phyloP scores from a whole-genome alignment of 139 green algal species.

The Coelastrella sp. region DNA sequence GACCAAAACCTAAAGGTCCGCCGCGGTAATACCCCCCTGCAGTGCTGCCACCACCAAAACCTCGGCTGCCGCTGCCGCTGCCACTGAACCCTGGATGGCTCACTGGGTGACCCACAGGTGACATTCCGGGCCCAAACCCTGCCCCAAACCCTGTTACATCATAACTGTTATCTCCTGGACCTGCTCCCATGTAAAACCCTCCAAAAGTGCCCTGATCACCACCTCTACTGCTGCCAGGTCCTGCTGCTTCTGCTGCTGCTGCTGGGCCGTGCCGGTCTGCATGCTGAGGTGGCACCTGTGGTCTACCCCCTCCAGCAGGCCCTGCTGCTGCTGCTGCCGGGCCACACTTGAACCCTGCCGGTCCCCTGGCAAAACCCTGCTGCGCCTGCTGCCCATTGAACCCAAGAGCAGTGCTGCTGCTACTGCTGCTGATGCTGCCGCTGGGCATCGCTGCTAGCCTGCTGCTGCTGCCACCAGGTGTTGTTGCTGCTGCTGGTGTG shows the following conservation, averaged over 20 bases:
- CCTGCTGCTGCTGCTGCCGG: conserved; percentile 20
- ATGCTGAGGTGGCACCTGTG: background rate
- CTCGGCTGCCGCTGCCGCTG: conserved; percentile 19
- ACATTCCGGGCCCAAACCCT: background rate
- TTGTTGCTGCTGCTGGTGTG: conserved; percentile 5
- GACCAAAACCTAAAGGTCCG: background rate
- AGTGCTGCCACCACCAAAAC: conserved; percentile 16
- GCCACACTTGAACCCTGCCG: background rate
- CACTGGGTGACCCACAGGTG: background rate
- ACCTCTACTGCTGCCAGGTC: conserved; percentile 3
- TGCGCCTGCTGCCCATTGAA: conserved; percentile 13
- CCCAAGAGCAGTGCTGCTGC: background rate
- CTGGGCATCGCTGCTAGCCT: conserved; percentile 23
- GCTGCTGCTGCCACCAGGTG: background rate
- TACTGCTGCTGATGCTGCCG: conserved; percentile 33
- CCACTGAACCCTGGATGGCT: background rate
- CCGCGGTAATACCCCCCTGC: background rate
- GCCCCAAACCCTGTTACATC: background rate
- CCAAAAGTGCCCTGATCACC: background rate
- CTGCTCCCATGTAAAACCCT: background rate
- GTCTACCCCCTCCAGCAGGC: background rate
- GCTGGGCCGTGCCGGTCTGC: background rate
- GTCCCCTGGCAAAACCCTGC: conserved; percentile 10
- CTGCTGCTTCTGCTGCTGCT: conserved; percentile 32
- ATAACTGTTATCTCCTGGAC: background rate